Percentiles rank a stretch among this genome's conserved stretches.
These are phyloP conservation scores for Vitis riparia DNA, from an alignment of 164 flowering plant genomes.

Conservation along the genomic window DNA sequence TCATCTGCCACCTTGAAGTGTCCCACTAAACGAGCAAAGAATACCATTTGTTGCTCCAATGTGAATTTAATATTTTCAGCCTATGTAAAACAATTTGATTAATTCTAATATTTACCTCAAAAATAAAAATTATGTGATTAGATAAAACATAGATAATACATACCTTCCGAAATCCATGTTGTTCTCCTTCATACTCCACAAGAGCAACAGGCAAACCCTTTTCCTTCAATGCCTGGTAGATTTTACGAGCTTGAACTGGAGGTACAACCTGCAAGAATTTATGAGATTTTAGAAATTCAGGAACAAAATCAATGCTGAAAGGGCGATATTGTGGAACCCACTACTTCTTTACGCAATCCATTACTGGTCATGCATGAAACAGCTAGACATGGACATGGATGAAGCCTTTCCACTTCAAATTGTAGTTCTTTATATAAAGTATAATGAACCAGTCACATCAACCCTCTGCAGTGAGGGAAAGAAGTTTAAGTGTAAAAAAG, in stretches of 20 bases:
- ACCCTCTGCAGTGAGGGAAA: too few relatives aligned
- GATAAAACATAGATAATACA: not conserved
- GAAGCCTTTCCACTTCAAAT: too few relatives aligned
- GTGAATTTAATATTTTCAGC: constrained; percentile 94
- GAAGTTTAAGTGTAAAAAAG: too few relatives aligned
- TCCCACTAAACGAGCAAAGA: constrained; percentile 91
- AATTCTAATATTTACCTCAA: not conserved
- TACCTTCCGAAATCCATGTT: constrained; percentile 98
- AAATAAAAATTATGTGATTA: not conserved
- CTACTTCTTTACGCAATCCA: too few relatives aligned
- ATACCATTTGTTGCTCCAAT: constrained; percentile 91
- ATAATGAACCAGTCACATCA: too few relatives aligned
- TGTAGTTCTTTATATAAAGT: too few relatives aligned
- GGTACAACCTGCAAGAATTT: constrained; percentile 61
- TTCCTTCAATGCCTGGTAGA: constrained; percentile 76
- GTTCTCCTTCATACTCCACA: constrained; percentile 94
- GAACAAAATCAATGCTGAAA: not conserved
- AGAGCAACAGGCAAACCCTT: constrained; percentile 94
- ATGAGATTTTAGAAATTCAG: not conserved
- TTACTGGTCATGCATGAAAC: too few relatives aligned
- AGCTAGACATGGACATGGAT: too few relatives aligned
- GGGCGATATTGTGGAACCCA: too few relatives aligned
- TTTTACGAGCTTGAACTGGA: constrained; percentile 84
- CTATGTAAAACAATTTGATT: constrained; percentile 32
- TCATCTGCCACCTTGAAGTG: constrained; percentile 81